These are phyloP conservation scores for Termitomyces sp. DNA, from an alignment of 768 basidiomycete species.

Conservation along the genomic window DNA sequence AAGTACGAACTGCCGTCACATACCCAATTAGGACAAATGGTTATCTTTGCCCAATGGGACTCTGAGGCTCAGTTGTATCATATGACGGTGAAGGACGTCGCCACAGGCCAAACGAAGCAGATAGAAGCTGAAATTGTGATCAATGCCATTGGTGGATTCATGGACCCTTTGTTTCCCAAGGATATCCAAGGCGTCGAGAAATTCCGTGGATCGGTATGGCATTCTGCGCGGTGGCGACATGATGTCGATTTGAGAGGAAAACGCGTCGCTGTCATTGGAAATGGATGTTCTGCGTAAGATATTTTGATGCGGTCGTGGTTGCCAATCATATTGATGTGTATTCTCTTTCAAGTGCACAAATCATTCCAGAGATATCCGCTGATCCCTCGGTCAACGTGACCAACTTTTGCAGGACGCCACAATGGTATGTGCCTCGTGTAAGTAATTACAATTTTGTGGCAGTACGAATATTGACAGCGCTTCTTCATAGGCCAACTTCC, in stretches of 20 bases:
- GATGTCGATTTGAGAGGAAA: constrained; percentile 48
- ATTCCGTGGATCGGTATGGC: constrained; percentile 49
- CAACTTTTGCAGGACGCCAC: constrained; percentile 57
- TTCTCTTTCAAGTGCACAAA: constrained; percentile 43
- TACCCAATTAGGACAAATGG: constrained; percentile 37
- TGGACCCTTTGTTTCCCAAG: constrained; percentile 39
- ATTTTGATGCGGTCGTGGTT: background rate
- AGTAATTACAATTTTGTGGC: constrained; percentile 12
- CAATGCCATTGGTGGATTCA: constrained; percentile 47
- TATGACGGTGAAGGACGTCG: constrained; percentile 30
- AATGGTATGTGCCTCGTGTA: constrained; percentile 54
- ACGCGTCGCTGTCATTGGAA: constrained; percentile 57
- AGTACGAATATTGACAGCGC: background rate
- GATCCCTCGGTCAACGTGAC: constrained; percentile 46
- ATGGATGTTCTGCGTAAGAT: constrained; percentile 55
- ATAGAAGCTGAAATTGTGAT: constrained; percentile 42
- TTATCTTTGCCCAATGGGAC: constrained; percentile 42
- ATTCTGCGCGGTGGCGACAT: constrained; percentile 52
- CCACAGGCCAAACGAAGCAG: constrained; percentile 28
- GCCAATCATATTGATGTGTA: background rate
- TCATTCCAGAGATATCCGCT: constrained; percentile 47
- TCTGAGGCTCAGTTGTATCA: constrained; percentile 34
- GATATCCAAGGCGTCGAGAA: constrained; percentile 35
- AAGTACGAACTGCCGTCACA: constrained; percentile 37
- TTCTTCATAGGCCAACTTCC: constrained; percentile 27